A percentile compares a stretch with the other conserved stretches of the same genome.
Conservation (phyloP, 768 basidiomycete genomes). For the Lyophyllum shimeji region DNA sequence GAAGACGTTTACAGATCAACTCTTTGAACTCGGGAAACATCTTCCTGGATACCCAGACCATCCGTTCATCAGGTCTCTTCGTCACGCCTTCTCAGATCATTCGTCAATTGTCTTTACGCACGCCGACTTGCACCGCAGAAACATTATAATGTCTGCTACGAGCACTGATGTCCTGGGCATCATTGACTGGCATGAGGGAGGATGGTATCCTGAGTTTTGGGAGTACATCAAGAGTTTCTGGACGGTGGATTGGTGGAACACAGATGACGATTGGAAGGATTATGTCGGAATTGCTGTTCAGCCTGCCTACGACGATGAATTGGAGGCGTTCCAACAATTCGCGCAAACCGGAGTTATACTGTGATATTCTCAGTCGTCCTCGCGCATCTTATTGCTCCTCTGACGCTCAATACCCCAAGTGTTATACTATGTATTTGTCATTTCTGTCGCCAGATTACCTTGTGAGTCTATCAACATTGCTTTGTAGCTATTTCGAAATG, state of each 20-base stretch:
- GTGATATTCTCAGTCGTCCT: too few relatives aligned
- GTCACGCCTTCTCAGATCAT: conserved; percentile 8
- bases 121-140: neutral
- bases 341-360: too few relatives aligned
- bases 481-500: neutral
- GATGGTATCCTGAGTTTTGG: conserved; percentile 20
- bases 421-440: too few relatives aligned
- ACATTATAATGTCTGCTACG: conserved; percentile 1
- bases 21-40: conserved; percentile 2
- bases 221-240: conserved; percentile 13
- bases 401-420: too few relatives aligned
- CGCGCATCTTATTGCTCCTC: too few relatives aligned
- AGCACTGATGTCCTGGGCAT: conserved; percentile 16
- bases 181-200: conserved; percentile 20
- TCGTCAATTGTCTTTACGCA: conserved; percentile 7
- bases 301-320: neutral
- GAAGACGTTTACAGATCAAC: conserved; percentile 7
- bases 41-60: conserved; percentile 10
- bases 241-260: neutral
- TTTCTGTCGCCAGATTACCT: neutral
- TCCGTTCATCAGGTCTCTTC: conserved; percentile 6
- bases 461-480: neutral
- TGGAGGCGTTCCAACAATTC: neutral
- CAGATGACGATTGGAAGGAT: neutral
- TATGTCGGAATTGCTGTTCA: neutral